Evolutionary conservation across 306 rosid species (phyloP).

Genomic region (Citrullus colocynthis): DNA sequence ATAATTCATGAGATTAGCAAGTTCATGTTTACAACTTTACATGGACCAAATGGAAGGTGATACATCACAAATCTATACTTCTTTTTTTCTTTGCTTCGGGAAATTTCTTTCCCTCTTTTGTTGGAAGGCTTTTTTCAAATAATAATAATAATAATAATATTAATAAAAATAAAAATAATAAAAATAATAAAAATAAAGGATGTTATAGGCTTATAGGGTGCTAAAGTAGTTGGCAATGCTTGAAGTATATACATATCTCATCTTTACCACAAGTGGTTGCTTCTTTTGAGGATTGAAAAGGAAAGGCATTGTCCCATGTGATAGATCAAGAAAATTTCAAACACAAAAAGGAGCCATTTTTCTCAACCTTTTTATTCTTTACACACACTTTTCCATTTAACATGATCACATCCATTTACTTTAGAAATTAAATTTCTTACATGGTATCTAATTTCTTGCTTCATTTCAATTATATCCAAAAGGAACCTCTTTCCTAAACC

Average conservation of each 20-base stretch:
- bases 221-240: neutral
- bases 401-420: neutral
- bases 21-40: neutral
- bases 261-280: slow-evolving; percentile 4
- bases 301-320: neutral
- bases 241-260: neutral
- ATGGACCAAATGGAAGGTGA: too few species aligned
- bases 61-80: too few species aligned
- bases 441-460: neutral
- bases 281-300: slow-evolving; percentile 12
- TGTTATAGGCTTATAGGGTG: neutral
- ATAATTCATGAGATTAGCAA: too few species aligned
- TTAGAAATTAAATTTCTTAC: neutral
- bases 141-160: too few species aligned
- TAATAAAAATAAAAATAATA: too few species aligned
- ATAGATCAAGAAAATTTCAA: neutral
- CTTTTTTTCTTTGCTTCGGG: neutral
- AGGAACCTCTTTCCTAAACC: neutral
- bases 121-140: neutral
- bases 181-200: neutral
- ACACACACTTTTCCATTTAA: neutral
- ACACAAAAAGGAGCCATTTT: neutral
- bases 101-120: neutral
- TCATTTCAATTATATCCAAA: neutral
- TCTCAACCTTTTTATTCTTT: neutral